Evolutionary conservation across 2,329 filamentous ascomycete species (phyloP).

Genomic region (Coniella lustricola): DNA sequence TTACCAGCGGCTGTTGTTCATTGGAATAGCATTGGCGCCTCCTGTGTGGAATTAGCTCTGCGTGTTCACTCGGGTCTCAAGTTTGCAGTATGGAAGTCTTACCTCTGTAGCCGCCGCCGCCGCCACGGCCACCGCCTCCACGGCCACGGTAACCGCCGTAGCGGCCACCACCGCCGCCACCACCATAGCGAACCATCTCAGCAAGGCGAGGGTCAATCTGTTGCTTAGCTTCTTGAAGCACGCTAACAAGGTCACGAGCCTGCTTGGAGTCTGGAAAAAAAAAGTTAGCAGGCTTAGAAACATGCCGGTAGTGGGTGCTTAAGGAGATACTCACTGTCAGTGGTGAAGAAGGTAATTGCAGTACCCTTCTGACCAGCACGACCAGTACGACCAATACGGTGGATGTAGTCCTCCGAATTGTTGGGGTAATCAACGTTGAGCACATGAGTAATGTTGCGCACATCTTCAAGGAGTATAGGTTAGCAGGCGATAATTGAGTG

Average conservation of each 20-base stretch:
- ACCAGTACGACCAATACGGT: slow-evolving; percentile 92
- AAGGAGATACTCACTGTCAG: slow-evolving; percentile 76
- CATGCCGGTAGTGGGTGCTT: background rate
- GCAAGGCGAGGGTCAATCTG: slow-evolving; percentile 91
- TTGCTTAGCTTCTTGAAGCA: slow-evolving; percentile 95
- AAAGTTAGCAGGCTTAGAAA: slow-evolving; percentile 28
- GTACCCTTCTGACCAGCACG: slow-evolving; percentile 92
- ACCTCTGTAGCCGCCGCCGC: slow-evolving; percentile 14
- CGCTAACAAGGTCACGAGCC: slow-evolving; percentile 90
- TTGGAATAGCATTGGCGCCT: slow-evolving; percentile 43
- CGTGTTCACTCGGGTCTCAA: too few relatives aligned
- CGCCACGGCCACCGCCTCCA: slow-evolving; percentile 36
- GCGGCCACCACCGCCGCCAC: slow-evolving; percentile 70
- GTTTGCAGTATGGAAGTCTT: slow-evolving; percentile 16
- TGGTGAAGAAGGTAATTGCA: slow-evolving; percentile 97
- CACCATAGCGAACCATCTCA: slow-evolving; percentile 92
- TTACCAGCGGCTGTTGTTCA: slow-evolving; percentile 47
- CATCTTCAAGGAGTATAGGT: slow-evolving; percentile 78
- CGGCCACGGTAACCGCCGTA: slow-evolving; percentile 65
- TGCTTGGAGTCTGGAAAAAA: slow-evolving; percentile 68
- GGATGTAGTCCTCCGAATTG: slow-evolving; percentile 98
- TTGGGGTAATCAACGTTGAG: slow-evolving; percentile 99
- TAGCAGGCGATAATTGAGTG: slow-evolving; percentile 58
- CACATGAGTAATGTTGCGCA: slow-evolving; percentile 99
- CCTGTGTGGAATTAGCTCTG: slow-evolving; percentile 18